Evolutionary conservation across 2,329 filamentous ascomycete species (phyloP), one percentile per base, ranked within the genome.

Genomic region (Colletotrichum viniferum): DNA sequence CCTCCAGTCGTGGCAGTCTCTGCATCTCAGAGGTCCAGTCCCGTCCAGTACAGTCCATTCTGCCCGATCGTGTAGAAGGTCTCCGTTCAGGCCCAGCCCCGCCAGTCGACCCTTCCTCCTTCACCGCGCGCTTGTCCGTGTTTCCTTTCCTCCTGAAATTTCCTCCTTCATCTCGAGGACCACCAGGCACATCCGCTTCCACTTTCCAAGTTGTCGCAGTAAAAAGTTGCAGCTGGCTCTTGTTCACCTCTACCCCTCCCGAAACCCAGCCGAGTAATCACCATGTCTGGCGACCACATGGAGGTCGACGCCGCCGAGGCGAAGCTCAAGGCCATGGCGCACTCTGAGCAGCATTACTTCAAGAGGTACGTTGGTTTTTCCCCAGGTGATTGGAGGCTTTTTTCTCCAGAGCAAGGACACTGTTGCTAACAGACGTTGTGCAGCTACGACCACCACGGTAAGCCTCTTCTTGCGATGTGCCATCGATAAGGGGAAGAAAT

Each of bases 311-410:
- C 86, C 78, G 91, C 90, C 64, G 91, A 93, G 87, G 84, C 90
- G 83, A 88, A 88, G 85, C 90, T 94, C 85, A 92, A 93, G 83
- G 85, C 88, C 80, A 93, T 98, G 91, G 94, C 95, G 84, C 96
- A 98, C 88, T 97, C 96, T 78, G 97, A 99, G 90, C 96, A 97
- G 86, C 97, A 98, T 87, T 99, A 98, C 90, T 98, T 98, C 89
- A 98, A 98, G 88, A 98, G 96, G 96, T 97, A 76, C 77, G 81
- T 84, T 60, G 63, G 38, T 60, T 72, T 55, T 9, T 5, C 58
- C 24, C 78, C 71, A 73, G 76, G 77, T 52, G 6, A 55, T 65
- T 32, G n/a, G 26, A 8, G 21, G 32, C 28, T 32, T 16, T 6
- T 13, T 18, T 13, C 16, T 28, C 18, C 24, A 7, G 28, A 67